Conservation (phyloP, 83 land plant genomes). For the Thuja plicata region DNA sequence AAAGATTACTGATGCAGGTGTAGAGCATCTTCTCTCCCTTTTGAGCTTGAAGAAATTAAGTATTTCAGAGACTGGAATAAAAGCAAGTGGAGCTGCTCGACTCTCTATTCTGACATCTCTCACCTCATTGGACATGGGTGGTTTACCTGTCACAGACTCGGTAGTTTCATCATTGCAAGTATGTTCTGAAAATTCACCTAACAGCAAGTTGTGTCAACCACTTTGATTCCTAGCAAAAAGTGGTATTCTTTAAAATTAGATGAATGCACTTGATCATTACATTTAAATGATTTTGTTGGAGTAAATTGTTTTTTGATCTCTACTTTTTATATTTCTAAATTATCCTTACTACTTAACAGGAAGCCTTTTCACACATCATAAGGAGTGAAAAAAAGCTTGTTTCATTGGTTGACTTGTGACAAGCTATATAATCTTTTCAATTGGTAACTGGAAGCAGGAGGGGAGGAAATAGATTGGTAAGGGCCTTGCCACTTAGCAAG, state of each 20-base stretch:
- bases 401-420: not conserved
- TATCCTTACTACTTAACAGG: not conserved
- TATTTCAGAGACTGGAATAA: conserved; percentile 77
- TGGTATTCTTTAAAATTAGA: not conserved
- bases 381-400: not conserved
- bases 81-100: conserved; percentile 48
- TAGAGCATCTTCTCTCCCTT: conserved; percentile 63
- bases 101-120: conserved; percentile 58
- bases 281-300: not conserved
- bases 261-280: not conserved
- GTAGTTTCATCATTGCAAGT: conserved; percentile 74
- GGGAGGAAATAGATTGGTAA: not conserved
- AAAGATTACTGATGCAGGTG: conserved; percentile 75
- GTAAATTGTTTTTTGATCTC: not conserved
- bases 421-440: not conserved
- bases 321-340: not conserved
- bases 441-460: not conserved
- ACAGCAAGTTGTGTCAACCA: not conserved
- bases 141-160: conserved; percentile 82
- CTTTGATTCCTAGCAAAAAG: conserved; percentile 9
- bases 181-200: conserved; percentile 4
- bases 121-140: conserved; percentile 77
- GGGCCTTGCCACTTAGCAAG: not conserved
- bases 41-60: conserved; percentile 60
- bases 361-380: not conserved